phyloP scores from a whole-genome alignment of 257 asterid genomes.

The Craterostigma plantagineum region DNA sequence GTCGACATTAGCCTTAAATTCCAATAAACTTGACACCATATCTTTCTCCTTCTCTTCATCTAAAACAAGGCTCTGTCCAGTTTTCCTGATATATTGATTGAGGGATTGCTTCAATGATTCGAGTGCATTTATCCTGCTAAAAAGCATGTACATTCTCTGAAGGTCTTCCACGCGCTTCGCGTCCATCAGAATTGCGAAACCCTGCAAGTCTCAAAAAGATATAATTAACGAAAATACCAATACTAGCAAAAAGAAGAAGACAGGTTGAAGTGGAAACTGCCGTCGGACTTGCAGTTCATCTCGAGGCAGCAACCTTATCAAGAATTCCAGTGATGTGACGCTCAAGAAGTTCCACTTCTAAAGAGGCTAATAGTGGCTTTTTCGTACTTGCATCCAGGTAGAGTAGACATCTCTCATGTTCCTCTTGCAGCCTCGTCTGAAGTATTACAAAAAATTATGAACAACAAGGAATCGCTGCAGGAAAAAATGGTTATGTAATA shows the following conservation, averaged over 20 bases:
- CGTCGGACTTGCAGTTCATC: no score
- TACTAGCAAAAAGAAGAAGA: constrained; percentile 3
- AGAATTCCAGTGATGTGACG: constrained; percentile 66
- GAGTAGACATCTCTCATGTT: constrained; percentile 76
- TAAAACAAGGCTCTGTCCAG: constrained; percentile 81
- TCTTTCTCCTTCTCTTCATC: constrained; percentile 98
- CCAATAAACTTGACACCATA: constrained; percentile 79
- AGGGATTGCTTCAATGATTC: constrained; percentile 75
- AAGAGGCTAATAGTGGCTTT: constrained; percentile 73
- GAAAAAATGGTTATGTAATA: neutral
- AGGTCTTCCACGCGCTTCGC: constrained; percentile 86
- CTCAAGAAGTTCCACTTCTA: constrained; percentile 76
- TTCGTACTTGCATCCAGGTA: constrained; percentile 70
- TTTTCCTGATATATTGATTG: constrained; percentile 63
- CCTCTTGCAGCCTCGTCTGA: constrained; percentile 93
- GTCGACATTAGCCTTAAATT: constrained; percentile 77
- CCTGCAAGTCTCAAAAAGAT: constrained; percentile 33
- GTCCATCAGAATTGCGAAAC: constrained; percentile 69
- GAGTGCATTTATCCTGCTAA: constrained; percentile 61
- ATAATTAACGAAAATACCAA: no score
- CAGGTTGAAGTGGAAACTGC: neutral
- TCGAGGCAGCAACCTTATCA: constrained; percentile 45
- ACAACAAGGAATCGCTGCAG: neutral
- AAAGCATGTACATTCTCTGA: constrained; percentile 66
- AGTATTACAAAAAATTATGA: neutral